Evolutionary conservation across 73 alveolate species (phyloP).

Genomic region (Tetrahymena borealis): DNA sequence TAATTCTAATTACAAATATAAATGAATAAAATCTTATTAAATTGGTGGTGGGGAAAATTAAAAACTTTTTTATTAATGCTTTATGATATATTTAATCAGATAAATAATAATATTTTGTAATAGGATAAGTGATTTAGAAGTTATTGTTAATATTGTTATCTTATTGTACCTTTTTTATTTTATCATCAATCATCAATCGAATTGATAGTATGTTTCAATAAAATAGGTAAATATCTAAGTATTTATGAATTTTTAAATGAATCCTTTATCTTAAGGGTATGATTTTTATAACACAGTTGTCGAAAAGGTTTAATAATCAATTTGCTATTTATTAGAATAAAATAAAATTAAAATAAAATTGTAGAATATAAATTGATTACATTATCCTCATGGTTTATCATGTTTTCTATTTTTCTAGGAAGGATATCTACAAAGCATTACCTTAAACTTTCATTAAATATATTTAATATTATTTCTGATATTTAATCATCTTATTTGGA

Average conservation of each 20-base stretch:
- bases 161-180: no score
- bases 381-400: neutral
- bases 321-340: neutral
- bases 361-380: neutral
- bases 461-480: neutral
- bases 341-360: neutral
- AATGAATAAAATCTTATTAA: no score
- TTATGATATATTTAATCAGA: no score
- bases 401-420: neutral
- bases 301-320: neutral
- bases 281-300: neutral
- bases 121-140: no score
- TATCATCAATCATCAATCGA: neutral
- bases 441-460: slow-evolving; percentile 6
- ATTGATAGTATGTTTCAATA: neutral
- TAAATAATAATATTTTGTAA: no score
- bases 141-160: no score
- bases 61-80: no score
- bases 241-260: neutral
- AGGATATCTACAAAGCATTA: neutral
- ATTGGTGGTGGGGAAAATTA: no score
- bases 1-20: no score
- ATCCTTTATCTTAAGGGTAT: slow-evolving; percentile 8
- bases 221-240: slow-evolving; percentile 12
- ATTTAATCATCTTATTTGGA: neutral